These are phyloP conservation scores for Rostrohypoxylon terebratum DNA, from an alignment of 495 filamentous ascomycete species.

Conservation along the genomic window DNA sequence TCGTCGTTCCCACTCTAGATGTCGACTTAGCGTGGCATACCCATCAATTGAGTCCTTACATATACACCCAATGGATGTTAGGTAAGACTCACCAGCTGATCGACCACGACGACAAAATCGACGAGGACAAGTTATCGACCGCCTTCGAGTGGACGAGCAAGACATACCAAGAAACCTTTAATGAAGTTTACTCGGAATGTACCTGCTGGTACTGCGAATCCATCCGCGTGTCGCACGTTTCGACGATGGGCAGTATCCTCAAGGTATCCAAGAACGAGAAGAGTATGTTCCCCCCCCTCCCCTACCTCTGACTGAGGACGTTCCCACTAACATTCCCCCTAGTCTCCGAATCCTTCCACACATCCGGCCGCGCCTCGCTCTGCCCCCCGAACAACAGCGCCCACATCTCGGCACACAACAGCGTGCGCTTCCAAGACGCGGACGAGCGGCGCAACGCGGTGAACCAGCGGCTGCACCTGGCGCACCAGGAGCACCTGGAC, in stretches of 20 bases:
- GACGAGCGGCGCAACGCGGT: slow-evolving; percentile 63
- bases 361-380: slow-evolving; percentile 64
- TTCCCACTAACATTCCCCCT: slow-evolving; percentile 37
- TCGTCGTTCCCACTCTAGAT: slow-evolving; percentile 84
- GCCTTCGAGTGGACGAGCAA: slow-evolving; percentile 82
- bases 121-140: slow-evolving; percentile 68
- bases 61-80: slow-evolving; percentile 71
- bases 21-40: slow-evolving; percentile 90
- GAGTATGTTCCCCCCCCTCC: slow-evolving; percentile 39
- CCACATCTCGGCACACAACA: slow-evolving; percentile 80
- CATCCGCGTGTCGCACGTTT: slow-evolving; percentile 72
- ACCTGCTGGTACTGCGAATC: slow-evolving; percentile 93
- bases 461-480: slow-evolving; percentile 60
- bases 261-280: slow-evolving; percentile 60
- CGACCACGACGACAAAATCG: slow-evolving; percentile 90
- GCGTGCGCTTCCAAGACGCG: slow-evolving; percentile 55
- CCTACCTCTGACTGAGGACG: too few relatives aligned
- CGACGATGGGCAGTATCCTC: slow-evolving; percentile 54
- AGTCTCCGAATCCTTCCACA: slow-evolving; percentile 67
- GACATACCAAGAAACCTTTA: slow-evolving; percentile 70
- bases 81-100: slow-evolving; percentile 65
- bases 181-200: slow-evolving; percentile 81
- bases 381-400: slow-evolving; percentile 69
- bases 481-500: slow-evolving; percentile 66
- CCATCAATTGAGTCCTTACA: slow-evolving; percentile 71